phyloP scores from a whole-genome alignment of 352 stramenopile species.

The Phytopythium helicoides region DNA sequence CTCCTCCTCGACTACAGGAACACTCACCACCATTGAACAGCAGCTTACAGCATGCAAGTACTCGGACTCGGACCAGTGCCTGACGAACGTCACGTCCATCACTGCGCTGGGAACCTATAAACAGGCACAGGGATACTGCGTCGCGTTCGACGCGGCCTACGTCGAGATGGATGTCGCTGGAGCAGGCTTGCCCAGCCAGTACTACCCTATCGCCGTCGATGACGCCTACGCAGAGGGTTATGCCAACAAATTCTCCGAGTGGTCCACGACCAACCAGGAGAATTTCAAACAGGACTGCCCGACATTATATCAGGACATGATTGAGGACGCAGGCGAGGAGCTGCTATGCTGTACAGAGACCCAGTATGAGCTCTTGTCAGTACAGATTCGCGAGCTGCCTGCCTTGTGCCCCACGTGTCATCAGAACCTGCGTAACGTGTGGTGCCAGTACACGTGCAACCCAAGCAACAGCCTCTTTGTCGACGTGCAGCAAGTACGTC shows the following conservation, averaged over 20 bases:
- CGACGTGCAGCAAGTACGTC: slow-evolving; percentile 60
- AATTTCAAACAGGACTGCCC: slow-evolving; percentile 71
- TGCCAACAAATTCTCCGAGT: slow-evolving; percentile 72
- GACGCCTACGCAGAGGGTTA: slow-evolving; percentile 57
- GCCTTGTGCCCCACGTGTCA: slow-evolving; percentile 68
- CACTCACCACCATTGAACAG: slow-evolving; percentile 23
- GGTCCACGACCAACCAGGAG: slow-evolving; percentile 49
- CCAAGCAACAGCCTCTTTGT: slow-evolving; percentile 79
- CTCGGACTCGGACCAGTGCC: slow-evolving; percentile 53
- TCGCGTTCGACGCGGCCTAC: slow-evolving; percentile 65
- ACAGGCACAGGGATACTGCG: slow-evolving; percentile 43
- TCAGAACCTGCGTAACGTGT: slow-evolving; percentile 73
- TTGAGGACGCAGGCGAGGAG: slow-evolving; percentile 39
- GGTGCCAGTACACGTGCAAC: slow-evolving; percentile 79
- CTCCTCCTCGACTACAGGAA: slow-evolving; percentile 13
- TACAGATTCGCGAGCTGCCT: slow-evolving; percentile 54
- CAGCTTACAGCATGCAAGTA: slow-evolving; percentile 67
- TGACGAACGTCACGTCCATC: slow-evolving; percentile 49
- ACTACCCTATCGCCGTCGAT: slow-evolving; percentile 55
- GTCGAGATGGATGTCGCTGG: slow-evolving; percentile 34
- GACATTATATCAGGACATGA: slow-evolving; percentile 62
- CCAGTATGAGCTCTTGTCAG: slow-evolving; percentile 65
- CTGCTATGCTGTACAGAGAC: slow-evolving; percentile 75
- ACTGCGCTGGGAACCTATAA: slow-evolving; percentile 52
- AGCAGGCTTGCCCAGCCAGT: slow-evolving; percentile 49